Conservation (phyloP, 2,329 filamentous ascomycete species). For the Domatiomyces globalis region DNA sequence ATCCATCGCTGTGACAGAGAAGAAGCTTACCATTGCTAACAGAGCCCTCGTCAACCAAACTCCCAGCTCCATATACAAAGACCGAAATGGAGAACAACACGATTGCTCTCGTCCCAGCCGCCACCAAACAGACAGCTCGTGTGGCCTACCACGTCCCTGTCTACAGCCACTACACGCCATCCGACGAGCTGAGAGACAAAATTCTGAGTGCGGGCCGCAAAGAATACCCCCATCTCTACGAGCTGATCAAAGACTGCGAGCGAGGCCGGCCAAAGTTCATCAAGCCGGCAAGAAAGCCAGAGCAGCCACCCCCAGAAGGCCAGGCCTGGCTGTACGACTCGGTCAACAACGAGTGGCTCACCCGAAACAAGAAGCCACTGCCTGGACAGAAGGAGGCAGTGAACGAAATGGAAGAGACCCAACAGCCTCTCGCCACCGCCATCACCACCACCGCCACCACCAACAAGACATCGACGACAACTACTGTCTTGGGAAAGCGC, state of each 20-base stretch:
- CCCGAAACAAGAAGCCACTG: background rate
- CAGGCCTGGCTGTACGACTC: background rate
- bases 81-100: background rate
- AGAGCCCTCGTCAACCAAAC: too few relatives aligned
- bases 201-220: background rate
- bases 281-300: background rate
- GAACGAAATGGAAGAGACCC: too few relatives aligned
- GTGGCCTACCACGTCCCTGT: background rate
- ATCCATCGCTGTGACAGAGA: too few relatives aligned
- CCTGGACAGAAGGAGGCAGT: too few relatives aligned
- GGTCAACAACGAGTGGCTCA: background rate
- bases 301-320: background rate
- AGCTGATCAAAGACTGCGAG: background rate
- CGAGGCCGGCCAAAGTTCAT: background rate
- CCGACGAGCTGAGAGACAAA: background rate
- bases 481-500: background rate
- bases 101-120: background rate
- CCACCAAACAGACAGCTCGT: background rate
- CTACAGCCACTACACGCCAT: background rate
- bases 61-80: too few relatives aligned
- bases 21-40: too few relatives aligned
- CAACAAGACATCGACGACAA: background rate
- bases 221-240: background rate
- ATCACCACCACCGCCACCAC: too few relatives aligned
- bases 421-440: background rate